Base-by-base conservation (phyloP, 2,329 filamentous ascomycete genomes). In the Aspergillus costaricaensis region DNA sequence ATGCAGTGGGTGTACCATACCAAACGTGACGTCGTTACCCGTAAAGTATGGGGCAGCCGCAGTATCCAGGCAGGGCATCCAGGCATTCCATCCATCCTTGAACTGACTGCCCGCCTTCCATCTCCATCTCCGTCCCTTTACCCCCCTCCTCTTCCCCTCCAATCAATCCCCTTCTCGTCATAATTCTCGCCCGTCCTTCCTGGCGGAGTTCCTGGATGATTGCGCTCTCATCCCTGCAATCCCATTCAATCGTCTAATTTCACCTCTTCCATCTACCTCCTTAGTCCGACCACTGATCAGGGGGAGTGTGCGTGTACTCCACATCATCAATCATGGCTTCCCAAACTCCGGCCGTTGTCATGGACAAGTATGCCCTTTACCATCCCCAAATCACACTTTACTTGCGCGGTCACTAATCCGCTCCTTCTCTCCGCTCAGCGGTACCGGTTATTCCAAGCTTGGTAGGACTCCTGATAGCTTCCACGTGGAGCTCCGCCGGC, bases 261-360 rank as follows among this genome's bases (percentile, higher is more conserved):
- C 30, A 43, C 23, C 53, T 23, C 27, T 57, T 36, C 54, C 55
- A 43, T 56, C 38, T 23, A 7, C 21, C 39, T 17, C 41, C 39
- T 38, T 44, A 32, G 23, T 43, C 41, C 47, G 54, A 57, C 60
- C 57, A 59, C 39, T 62, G 63, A 52, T 62, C 49, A 64, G 56
- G 62, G 65, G 62, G 55, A 62, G 59, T 56, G 57, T 63, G 64
- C 56, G 61, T 60, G 62, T 55, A 58, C 59, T 61, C 57, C 61
- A 65, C 55, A 59, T 65, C 60, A 60, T 62, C 62, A 72, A 76
- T 72, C 65, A 99, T 99, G 95, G 94, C 95, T 77, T 90, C 91
- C 83, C 94, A 98, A 88, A 98, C 95, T 77, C 95, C 95, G 74
- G 95, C 95, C 91, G 95, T 99, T 97, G 95, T 99, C 92, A 99